Evolutionary conservation across 1,284 basidiomycete genomes (phyloP).

Genomic region (Porphyrellus sp.): DNA sequence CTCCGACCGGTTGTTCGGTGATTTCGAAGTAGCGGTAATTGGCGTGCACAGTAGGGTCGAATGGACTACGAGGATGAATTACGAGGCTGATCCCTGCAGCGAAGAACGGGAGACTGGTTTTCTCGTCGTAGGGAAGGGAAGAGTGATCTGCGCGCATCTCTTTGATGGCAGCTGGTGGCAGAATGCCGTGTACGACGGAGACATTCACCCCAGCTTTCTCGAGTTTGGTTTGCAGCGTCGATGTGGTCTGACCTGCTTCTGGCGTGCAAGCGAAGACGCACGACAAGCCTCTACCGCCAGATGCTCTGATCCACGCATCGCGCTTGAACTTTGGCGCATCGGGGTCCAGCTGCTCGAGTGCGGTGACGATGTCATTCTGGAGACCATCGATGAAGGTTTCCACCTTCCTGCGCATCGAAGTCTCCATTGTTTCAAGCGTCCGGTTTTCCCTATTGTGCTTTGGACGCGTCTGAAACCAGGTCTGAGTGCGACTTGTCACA

Average conservation of each 20-base stretch:
- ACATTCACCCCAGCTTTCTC: slow-evolving; percentile 98
- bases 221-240: slow-evolving; percentile 53
- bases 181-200: slow-evolving; percentile 84
- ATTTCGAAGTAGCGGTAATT: slow-evolving; percentile 99
- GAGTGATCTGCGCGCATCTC: slow-evolving; percentile 95
- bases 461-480: not conserved
- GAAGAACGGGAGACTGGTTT: slow-evolving; percentile 81
- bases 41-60: slow-evolving; percentile 89
- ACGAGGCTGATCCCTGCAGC: slow-evolving; percentile 91
- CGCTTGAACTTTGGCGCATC: slow-evolving; percentile 73
- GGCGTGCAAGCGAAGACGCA: slow-evolving; percentile 78
- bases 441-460: not conserved
- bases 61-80: slow-evolving; percentile 91
- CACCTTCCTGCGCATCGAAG: slow-evolving; percentile 74
- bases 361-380: slow-evolving; percentile 79
- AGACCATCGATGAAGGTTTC: slow-evolving; percentile 77
- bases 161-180: slow-evolving; percentile 85
- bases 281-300: slow-evolving; percentile 86
- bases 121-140: slow-evolving; percentile 66
- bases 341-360: slow-evolving; percentile 80
- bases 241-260: slow-evolving; percentile 28
- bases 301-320: slow-evolving; percentile 81
- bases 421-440: slow-evolving; percentile 14
- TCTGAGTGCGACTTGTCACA: not conserved
- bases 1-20: slow-evolving; percentile 47